Conservation (phyloP, 139 green algal genomes). For the Coelastrella sp. region DNA sequence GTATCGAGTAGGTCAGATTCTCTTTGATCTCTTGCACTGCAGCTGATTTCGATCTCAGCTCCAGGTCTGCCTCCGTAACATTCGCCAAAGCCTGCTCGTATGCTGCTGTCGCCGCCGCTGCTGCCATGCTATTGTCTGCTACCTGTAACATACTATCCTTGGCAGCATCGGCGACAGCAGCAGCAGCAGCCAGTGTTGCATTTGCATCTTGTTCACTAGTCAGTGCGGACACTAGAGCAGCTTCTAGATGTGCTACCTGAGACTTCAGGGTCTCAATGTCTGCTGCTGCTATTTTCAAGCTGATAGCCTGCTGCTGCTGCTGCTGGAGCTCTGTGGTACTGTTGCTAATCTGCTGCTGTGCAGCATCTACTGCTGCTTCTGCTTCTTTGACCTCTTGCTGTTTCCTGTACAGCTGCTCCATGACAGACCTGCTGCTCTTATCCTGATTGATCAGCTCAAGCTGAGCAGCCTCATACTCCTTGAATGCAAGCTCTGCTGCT, state of each 20-base stretch:
- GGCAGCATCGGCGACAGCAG: neutral
- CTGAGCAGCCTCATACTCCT: constrained; percentile 18
- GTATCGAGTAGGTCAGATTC: neutral
- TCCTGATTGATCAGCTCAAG: constrained; percentile 2
- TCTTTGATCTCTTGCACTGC: neutral
- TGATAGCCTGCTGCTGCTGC: neutral
- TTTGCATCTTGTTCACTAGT: neutral
- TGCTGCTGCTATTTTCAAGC: neutral
- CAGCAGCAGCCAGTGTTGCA: neutral
- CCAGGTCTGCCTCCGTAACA: neutral
- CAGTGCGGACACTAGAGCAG: neutral
- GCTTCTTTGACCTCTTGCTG: neutral
- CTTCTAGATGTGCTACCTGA: neutral
- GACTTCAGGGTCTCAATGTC: neutral
- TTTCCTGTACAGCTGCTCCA: neutral
- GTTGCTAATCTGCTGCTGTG: neutral
- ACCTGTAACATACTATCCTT: neutral
- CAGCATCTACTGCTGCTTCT: neutral
- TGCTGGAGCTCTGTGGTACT: neutral
- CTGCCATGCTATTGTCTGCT: neutral
- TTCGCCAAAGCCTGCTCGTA: neutral
- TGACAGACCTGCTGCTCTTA: neutral
- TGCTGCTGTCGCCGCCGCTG: neutral
- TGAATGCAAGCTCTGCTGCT: constrained; percentile 37
- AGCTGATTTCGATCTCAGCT: neutral